These are phyloP conservation scores for Apiotrichum veenhuisii DNA, from an alignment of 1,284 basidiomycete species.

Conservation along the genomic window DNA sequence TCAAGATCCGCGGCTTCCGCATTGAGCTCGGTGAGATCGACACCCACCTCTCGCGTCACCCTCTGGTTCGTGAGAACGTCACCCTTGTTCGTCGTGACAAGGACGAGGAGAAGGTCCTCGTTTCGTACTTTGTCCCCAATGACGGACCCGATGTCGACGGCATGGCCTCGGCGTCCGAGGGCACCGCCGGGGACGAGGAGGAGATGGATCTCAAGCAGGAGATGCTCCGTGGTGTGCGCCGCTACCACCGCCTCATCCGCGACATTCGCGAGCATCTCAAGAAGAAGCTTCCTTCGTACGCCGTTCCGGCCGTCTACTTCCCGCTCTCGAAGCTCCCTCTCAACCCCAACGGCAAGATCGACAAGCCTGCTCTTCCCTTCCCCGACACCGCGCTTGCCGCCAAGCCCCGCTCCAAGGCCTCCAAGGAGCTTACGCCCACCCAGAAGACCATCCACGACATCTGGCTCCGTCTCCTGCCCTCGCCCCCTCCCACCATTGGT, in stretches of 20 bases:
- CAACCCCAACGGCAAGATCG: constrained; percentile 98
- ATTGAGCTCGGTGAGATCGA: constrained; percentile 99
- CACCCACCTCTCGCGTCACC: constrained; percentile 90
- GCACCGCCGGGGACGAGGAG: constrained; percentile 59
- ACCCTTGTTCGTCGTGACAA: constrained; percentile 96
- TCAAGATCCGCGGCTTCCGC: constrained; percentile 99
- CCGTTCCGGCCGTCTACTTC: constrained; percentile 89
- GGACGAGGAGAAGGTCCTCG: constrained; percentile 98
- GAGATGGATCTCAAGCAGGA: constrained; percentile 51
- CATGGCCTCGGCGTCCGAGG: constrained; percentile 64
- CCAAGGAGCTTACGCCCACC: constrained; percentile 58
- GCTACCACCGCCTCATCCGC: constrained; percentile 84
- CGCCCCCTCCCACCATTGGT: constrained; percentile 71
- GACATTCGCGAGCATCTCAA: constrained; percentile 93
- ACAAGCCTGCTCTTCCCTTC: constrained; percentile 98
- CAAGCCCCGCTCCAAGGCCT: constrained; percentile 38
- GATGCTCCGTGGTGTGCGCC: constrained; percentile 68
- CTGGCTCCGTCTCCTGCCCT: constrained; percentile 81
- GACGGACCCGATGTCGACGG: constrained; percentile 64
- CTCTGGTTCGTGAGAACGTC: constrained; percentile 91
- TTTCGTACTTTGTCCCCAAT: constrained; percentile 96
- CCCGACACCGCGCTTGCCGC: constrained; percentile 85
- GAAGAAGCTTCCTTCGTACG: constrained; percentile 93
- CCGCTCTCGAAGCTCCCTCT: constrained; percentile 93
- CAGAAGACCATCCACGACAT: constrained; percentile 76